Evolutionary conservation across 2,329 filamentous ascomycete species (phyloP).

Genomic region (Diaporthe ilicicola): DNA sequence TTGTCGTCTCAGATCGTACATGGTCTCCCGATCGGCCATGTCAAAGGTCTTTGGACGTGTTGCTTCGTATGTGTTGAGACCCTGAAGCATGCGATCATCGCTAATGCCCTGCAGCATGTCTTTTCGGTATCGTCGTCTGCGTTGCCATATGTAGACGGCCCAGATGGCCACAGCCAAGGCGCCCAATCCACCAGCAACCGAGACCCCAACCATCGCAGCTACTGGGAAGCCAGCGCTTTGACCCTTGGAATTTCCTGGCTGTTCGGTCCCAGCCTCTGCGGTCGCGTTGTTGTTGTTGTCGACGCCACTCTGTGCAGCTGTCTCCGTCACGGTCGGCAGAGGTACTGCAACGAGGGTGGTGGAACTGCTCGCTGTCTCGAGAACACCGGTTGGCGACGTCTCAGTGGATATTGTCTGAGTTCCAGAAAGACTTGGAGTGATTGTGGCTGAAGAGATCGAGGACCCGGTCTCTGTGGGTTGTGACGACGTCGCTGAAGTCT

Average conservation of each 20-base stretch:
- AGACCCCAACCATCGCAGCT: constrained; percentile 9
- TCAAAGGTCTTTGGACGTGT: constrained; percentile 21
- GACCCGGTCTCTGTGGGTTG: background rate
- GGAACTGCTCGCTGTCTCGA: constrained; percentile 9
- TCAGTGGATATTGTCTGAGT: background rate
- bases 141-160: constrained; percentile 21
- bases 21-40: background rate
- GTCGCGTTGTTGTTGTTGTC: background rate
- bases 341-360: background rate
- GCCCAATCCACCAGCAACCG: constrained; percentile 8
- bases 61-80: constrained; percentile 10
- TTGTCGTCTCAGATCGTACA: background rate
- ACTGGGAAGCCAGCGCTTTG: background rate
- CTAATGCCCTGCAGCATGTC: constrained; percentile 24
- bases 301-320: background rate
- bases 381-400: background rate
- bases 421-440: background rate
- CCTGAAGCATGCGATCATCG: constrained; percentile 23
- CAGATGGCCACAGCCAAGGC: constrained; percentile 15
- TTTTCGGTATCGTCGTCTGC: background rate
- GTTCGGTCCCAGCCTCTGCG: background rate
- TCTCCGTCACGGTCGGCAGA: background rate
- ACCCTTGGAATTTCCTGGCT: background rate
- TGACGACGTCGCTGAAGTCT: background rate
- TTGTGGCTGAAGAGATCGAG: background rate